Conservation (phyloP, 805 yeast genomes). For the Lipomyces sp. region DNA sequence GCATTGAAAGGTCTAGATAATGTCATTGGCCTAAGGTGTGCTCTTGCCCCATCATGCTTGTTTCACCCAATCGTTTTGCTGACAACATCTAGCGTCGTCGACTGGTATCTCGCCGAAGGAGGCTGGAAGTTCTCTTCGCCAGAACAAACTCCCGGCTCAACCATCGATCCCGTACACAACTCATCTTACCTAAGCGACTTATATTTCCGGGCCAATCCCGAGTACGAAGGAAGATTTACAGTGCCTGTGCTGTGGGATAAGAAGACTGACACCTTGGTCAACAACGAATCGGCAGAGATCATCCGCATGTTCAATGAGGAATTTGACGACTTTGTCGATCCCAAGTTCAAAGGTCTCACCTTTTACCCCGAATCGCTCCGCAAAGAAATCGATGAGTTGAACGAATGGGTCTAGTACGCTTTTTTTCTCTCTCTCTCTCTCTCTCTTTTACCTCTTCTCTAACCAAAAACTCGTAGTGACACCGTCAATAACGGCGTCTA, state of each 20-base stretch:
- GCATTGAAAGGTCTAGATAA: constrained; percentile 71
- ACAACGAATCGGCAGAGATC: constrained; percentile 88
- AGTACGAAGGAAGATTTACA: constrained; percentile 81
- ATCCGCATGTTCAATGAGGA: constrained; percentile 80
- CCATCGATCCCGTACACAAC: constrained; percentile 66
- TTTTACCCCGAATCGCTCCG: constrained; percentile 64
- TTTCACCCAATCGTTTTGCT: neutral
- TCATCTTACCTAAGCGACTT: constrained; percentile 66
- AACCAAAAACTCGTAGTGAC: constrained; percentile 45
- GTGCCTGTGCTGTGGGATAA: constrained; percentile 95
- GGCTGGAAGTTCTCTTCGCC: constrained; percentile 84
- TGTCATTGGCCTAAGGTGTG: constrained; percentile 46
- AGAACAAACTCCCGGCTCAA: constrained; percentile 54
- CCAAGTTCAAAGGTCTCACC: constrained; percentile 57
- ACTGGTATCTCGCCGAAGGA: constrained; percentile 83
- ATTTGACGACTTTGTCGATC: constrained; percentile 56
- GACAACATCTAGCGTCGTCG: constrained; percentile 69
- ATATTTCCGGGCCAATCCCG: constrained; percentile 74
- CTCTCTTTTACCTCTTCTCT: too few relatives aligned
- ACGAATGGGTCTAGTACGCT: constrained; percentile 68
- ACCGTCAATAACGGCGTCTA: constrained; percentile 91
- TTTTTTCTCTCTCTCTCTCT: too few relatives aligned
- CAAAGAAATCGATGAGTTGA: constrained; percentile 70
- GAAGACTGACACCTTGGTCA: constrained; percentile 80
- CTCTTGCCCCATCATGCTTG: neutral